Conservation (phyloP, 2,329 filamentous ascomycete species). For the Venturia pyrina region DNA sequence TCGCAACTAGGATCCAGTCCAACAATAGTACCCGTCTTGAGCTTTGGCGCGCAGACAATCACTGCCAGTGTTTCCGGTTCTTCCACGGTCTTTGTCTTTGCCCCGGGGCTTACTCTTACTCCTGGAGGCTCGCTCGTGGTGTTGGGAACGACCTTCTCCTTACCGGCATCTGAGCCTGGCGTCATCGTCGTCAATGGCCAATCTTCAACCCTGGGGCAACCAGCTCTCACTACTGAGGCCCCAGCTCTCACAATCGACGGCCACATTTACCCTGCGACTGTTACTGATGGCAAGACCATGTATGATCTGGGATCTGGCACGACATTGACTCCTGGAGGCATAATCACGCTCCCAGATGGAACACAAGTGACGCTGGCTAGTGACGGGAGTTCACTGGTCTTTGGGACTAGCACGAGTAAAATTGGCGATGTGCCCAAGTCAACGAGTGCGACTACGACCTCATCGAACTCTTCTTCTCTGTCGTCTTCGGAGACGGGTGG, state of each 20-base stretch:
- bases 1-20: conserved; percentile 12
- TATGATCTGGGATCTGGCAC: background rate
- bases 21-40: conserved; percentile 15
- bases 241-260: background rate
- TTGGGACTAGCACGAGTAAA: background rate
- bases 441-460: background rate
- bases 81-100: conserved; percentile 25
- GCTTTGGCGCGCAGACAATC: conserved; percentile 19
- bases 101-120: conserved; percentile 27
- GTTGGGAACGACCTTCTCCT: conserved; percentile 23
- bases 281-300: background rate
- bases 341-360: background rate
- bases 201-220: background rate
- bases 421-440: background rate
- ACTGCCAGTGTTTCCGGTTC: background rate
- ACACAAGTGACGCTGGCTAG: background rate
- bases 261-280: background rate
- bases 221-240: background rate
- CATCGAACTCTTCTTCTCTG: background rate
- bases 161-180: conserved; percentile 16
- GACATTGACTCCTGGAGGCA: background rate
- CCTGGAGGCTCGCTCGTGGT: conserved; percentile 26
- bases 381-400: background rate
- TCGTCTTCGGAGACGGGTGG: background rate
- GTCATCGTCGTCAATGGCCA: conserved; percentile 7